These are phyloP conservation scores for Ganoderma leucocontextum DNA, from an alignment of 1,284 basidiomycete genomes.

Conservation along the genomic window DNA sequence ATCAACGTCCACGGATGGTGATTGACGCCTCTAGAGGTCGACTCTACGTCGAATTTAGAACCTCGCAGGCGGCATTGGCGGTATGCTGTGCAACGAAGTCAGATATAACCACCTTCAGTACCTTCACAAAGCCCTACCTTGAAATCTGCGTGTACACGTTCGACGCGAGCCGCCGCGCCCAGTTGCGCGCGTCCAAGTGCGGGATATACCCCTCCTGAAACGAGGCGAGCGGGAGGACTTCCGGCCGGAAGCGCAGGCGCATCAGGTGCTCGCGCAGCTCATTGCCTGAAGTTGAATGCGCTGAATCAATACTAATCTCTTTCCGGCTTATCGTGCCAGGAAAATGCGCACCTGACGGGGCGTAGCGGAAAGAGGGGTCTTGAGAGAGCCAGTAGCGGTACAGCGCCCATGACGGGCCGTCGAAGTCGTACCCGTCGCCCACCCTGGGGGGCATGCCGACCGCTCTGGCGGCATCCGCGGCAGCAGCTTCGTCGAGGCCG, in stretches of 20 bases:
- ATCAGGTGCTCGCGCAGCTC: conserved; percentile 5
- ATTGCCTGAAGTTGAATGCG: background rate
- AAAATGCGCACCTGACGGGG: conserved; percentile 3
- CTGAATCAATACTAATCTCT: background rate
- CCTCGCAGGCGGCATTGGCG: conserved; percentile 1
- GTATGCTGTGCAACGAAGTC: background rate
- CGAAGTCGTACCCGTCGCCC: conserved; percentile 2
- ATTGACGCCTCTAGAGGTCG: background rate
- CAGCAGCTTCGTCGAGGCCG: conserved; percentile 10
- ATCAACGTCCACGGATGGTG: background rate
- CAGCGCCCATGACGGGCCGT: conserved; percentile 10
- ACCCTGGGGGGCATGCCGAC: conserved; percentile 4
- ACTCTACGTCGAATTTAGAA: background rate
- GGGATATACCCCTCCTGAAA: conserved; percentile 10
- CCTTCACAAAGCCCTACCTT: background rate
- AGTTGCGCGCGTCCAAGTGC: conserved; percentile 11
- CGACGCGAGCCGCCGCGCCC: conserved; percentile 14
- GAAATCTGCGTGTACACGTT: conserved; percentile 1
- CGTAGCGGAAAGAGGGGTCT: background rate
- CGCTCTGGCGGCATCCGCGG: conserved; percentile 2
- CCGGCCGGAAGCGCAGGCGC: conserved; percentile 10
- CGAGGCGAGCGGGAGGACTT: conserved; percentile 9
- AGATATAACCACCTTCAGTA: background rate
- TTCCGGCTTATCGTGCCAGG: background rate
- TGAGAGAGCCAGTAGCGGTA: conserved; percentile 12